phyloP scores from a whole-genome alignment of 2,329 filamentous ascomycete genomes.

The Xylaria sp. region DNA sequence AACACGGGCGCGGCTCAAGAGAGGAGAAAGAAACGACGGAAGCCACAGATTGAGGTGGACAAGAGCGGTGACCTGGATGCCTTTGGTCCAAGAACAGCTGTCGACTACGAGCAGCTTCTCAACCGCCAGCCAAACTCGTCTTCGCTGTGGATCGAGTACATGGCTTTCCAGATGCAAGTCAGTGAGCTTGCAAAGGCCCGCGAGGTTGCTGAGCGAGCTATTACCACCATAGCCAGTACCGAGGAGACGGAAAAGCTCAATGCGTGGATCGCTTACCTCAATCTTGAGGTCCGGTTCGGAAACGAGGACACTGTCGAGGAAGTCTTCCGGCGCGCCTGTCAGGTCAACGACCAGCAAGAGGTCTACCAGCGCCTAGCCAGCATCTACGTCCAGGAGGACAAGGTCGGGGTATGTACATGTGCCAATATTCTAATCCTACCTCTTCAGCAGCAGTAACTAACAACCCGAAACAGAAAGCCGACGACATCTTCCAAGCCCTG shows the following conservation, averaged over 20 bases:
- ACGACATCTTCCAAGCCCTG: slow-evolving; percentile 82
- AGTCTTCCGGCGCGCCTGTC: slow-evolving; percentile 88
- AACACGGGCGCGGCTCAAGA: slow-evolving; percentile 36
- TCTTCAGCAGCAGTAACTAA: slow-evolving; percentile 30
- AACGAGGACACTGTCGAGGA: slow-evolving; percentile 80
- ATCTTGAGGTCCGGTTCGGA: slow-evolving; percentile 90
- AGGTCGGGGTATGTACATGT: slow-evolving; percentile 70
- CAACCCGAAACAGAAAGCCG: slow-evolving; percentile 72
- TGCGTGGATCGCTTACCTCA: slow-evolving; percentile 92
- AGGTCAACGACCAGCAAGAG: slow-evolving; percentile 90
- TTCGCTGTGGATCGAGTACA: slow-evolving; percentile 91
- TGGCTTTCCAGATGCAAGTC: slow-evolving; percentile 96
- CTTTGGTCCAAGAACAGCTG: slow-evolving; percentile 83
- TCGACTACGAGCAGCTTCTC: slow-evolving; percentile 91
- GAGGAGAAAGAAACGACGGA: slow-evolving; percentile 76
- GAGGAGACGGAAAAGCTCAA: slow-evolving; percentile 94
- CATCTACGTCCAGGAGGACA: slow-evolving; percentile 92
- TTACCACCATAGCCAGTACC: slow-evolving; percentile 87
- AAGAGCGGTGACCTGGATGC: slow-evolving; percentile 89
- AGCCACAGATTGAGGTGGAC: slow-evolving; percentile 80
- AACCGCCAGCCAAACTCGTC: slow-evolving; percentile 94
- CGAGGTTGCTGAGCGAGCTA: slow-evolving; percentile 85
- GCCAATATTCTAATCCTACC: too few species aligned
- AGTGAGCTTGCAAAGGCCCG: slow-evolving; percentile 87
- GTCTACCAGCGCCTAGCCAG: slow-evolving; percentile 87